Conservation (phyloP, 257 asterid genomes). For the Rauvolfia tetraphylla region DNA sequence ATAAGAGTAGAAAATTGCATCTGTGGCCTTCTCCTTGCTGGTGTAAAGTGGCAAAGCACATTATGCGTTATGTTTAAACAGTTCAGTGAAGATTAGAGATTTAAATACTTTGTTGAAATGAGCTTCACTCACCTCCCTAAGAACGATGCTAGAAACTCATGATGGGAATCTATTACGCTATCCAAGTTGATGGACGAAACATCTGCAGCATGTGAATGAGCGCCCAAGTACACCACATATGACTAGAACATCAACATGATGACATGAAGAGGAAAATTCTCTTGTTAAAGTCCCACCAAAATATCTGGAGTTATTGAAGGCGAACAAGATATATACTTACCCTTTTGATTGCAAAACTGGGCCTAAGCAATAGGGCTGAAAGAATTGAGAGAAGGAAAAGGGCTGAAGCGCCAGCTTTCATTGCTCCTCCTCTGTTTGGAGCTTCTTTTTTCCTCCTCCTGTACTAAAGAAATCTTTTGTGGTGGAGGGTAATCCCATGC, state of each 20-base stretch:
- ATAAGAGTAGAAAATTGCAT: slow-evolving; percentile 77
- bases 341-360: slow-evolving; percentile 74
- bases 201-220: slow-evolving; percentile 62
- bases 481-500: neutral
- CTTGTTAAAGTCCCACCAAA: neutral
- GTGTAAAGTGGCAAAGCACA: slow-evolving; percentile 4
- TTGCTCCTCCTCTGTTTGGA: slow-evolving; percentile 28
- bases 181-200: slow-evolving; percentile 53
- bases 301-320: slow-evolving; percentile 12
- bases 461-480: no score
- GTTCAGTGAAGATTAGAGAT: neutral
- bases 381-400: slow-evolving; percentile 45
- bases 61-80: neutral
- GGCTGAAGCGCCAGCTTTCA: slow-evolving; percentile 40
- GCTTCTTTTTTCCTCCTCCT: slow-evolving; percentile 2
- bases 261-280: neutral
- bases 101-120: neutral
- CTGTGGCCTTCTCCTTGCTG: slow-evolving; percentile 63
- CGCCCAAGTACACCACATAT: slow-evolving; percentile 89
- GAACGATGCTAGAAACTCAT: slow-evolving; percentile 68
- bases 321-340: slow-evolving; percentile 31
- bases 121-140: slow-evolving; percentile 58
- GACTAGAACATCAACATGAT: slow-evolving; percentile 45
- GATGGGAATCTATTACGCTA: slow-evolving; percentile 59
- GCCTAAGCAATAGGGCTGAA: slow-evolving; percentile 44